A percentile compares a stretch with the other conserved stretches of the same genome.
Evolutionary conservation across 345 rosid genomes (phyloP).

Genomic region (Citrus sp.): DNA sequence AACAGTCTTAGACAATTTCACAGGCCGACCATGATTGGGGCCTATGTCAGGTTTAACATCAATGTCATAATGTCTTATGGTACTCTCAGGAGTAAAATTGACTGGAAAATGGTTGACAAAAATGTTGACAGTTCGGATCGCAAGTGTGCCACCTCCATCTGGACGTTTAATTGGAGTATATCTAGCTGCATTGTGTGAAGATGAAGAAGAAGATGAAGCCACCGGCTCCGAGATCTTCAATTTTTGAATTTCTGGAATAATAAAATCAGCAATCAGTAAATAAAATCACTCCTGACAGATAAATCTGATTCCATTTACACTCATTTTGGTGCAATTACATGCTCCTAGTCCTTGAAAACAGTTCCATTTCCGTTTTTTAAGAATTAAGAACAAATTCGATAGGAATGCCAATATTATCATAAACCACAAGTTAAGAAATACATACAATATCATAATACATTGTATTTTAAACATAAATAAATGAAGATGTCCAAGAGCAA

Average conservation of each 20-base stretch:
- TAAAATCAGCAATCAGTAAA: background rate
- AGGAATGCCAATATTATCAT: background rate
- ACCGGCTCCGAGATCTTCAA: slow-evolving; percentile 13
- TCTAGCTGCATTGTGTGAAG: background rate
- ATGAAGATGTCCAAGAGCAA: background rate
- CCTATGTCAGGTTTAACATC: slow-evolving; percentile 44
- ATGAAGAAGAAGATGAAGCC: slow-evolving; percentile 12
- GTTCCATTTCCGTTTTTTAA: background rate
- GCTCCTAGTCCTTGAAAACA: background rate
- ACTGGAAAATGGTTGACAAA: slow-evolving; percentile 66
- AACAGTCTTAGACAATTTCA: slow-evolving; percentile 39
- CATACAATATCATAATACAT: background rate
- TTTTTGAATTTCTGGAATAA: slow-evolving; percentile 17
- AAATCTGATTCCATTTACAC: background rate
- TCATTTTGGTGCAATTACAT: background rate
- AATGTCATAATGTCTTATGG: slow-evolving; percentile 62
- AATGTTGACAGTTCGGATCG: slow-evolving; percentile 38
- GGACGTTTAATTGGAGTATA: slow-evolving; percentile 51
- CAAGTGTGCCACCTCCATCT: slow-evolving; percentile 55
- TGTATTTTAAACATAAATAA: background rate
- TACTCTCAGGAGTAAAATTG: slow-evolving; percentile 39
- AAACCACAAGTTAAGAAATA: background rate
- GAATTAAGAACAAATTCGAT: background rate
- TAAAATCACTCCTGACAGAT: background rate
- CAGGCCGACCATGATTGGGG: slow-evolving; percentile 24